Evolutionary conservation across 2,329 filamentous ascomycete genomes (phyloP).

Genomic region (Lizonia empirigonia): DNA sequence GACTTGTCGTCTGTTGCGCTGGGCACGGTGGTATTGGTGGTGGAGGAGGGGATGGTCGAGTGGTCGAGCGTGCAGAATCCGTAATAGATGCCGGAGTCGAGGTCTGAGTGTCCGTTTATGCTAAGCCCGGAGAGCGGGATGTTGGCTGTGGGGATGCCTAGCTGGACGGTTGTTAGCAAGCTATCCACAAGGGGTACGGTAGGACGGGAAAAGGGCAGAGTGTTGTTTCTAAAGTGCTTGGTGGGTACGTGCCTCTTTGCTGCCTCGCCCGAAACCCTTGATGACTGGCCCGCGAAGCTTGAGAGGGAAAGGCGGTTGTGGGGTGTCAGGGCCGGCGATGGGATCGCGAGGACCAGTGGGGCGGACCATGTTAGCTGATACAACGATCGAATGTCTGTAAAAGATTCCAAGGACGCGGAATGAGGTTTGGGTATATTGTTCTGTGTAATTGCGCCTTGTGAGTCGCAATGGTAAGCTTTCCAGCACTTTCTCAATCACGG

Average conservation of each 20-base stretch:
- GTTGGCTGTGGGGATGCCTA: conserved; percentile 97
- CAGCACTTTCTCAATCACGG: conserved; percentile 14
- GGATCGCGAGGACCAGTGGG: conserved; percentile 37
- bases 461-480: conserved; percentile 7
- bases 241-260: conserved; percentile 73
- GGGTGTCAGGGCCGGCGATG: conserved; percentile 74
- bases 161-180: conserved; percentile 54
- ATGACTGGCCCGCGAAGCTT: conserved; percentile 86
- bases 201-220: too few relatives aligned
- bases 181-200: too few relatives aligned
- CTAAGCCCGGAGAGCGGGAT: conserved; percentile 71
- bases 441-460: neutral
- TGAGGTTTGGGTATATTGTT: neutral
- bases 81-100: conserved; percentile 87
- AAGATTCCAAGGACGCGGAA: fast-evolving
- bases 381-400: neutral
- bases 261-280: conserved; percentile 90
- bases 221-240: conserved; percentile 42
- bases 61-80: conserved; percentile 81
- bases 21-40: conserved; percentile 41
- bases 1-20: conserved; percentile 25
- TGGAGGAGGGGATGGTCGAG: conserved; percentile 24
- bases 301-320: conserved; percentile 79
- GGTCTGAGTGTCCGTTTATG: conserved; percentile 66
- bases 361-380: conserved; percentile 29